A percentile compares a stretch with the other conserved stretches of the same genome.
Conservation (phyloP, 2,329 filamentous ascomycete genomes). For the Phaeophleospora eucalypticola region DNA sequence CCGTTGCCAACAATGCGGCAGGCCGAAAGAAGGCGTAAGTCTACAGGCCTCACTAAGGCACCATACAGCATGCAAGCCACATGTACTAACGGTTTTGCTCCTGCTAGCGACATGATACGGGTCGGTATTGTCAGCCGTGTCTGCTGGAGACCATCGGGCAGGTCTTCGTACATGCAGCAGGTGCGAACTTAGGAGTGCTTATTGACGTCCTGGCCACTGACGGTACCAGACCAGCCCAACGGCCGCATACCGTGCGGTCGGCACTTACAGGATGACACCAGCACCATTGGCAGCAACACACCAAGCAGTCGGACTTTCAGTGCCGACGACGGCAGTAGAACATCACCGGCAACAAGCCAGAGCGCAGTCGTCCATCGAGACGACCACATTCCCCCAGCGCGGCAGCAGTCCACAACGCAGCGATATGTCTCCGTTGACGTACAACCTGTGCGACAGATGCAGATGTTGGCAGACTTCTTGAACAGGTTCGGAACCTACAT, state of each 20-base stretch:
- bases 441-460: conserved; percentile 8
- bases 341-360: not conserved
- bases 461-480: conserved; percentile 9
- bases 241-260: not conserved
- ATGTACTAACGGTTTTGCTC: not conserved
- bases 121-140: not conserved
- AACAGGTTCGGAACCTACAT: not conserved
- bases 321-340: not conserved
- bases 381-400: not conserved
- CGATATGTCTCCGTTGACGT: conserved; percentile 5
- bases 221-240: not conserved
- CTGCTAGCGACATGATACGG: not conserved
- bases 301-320: not conserved
- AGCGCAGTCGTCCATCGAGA: not conserved
- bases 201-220: not conserved
- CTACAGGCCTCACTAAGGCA: not conserved
- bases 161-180: conserved; percentile 1
- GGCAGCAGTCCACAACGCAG: not conserved
- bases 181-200: not conserved
- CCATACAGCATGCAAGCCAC: not conserved
- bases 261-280: not conserved
- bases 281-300: not conserved
- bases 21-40: conserved; percentile 1
- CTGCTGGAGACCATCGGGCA: not conserved
- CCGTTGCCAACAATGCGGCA: conserved; percentile 1